Evolutionary conservation across 495 filamentous ascomycete species (phyloP).

Genomic region (Amniculicola lignicola): DNA sequence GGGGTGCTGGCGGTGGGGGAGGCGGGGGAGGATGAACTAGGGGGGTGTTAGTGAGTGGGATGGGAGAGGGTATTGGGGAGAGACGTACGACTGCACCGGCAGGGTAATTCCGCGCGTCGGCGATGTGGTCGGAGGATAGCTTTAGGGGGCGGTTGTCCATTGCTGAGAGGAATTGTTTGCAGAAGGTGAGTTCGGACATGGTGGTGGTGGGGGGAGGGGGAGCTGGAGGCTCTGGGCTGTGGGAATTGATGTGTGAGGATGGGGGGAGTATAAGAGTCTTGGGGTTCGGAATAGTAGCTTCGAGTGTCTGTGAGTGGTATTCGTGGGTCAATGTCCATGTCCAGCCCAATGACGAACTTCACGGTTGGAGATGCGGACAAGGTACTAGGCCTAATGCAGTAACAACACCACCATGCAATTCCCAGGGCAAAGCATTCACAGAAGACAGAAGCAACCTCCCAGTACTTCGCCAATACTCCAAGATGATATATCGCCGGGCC

Average conservation of each 20-base stretch:
- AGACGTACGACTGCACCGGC: constrained; percentile 65
- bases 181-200: constrained; percentile 85
- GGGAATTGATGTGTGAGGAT: background rate
- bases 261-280: background rate
- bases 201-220: background rate
- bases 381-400: too few relatives aligned
- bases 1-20: constrained; percentile 25
- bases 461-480: too few relatives aligned
- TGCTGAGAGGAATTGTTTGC: constrained; percentile 74
- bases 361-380: too few relatives aligned
- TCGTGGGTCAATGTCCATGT: too few relatives aligned
- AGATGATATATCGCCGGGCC: too few relatives aligned
- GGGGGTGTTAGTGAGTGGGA: background rate
- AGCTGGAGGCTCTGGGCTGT: background rate
- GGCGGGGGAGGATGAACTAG: constrained; percentile 51
- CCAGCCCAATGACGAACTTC: too few relatives aligned
- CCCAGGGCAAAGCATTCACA: too few relatives aligned
- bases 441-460: too few relatives aligned
- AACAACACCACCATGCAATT: too few relatives aligned
- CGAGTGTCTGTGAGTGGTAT: too few relatives aligned
- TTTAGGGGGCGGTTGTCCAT: constrained; percentile 75
- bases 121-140: constrained; percentile 78
- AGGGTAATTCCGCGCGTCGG: constrained; percentile 72
- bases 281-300: background rate
- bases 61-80: constrained; percentile 3